Evolutionary conservation across 768 basidiomycete species (phyloP).

Genomic region (Jaapia argillacea): DNA sequence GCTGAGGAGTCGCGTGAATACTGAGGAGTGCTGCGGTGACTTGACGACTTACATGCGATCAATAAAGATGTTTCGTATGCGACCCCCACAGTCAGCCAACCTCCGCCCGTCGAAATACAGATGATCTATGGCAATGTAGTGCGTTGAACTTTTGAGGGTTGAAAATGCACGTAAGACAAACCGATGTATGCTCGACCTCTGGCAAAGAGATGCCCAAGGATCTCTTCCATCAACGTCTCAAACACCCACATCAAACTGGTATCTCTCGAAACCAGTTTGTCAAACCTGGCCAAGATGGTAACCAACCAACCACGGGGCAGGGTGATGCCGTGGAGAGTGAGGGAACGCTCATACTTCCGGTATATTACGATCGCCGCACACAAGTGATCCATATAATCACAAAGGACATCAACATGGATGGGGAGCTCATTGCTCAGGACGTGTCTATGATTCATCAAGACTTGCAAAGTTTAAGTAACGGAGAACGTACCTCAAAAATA

Average conservation of each 20-base stretch:
- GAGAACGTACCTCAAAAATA: slow-evolving; percentile 28
- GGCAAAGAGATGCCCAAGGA: slow-evolving; percentile 8
- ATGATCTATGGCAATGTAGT: neutral
- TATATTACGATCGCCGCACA: slow-evolving; percentile 29
- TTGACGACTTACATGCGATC: slow-evolving; percentile 32
- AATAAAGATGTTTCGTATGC: slow-evolving; percentile 26
- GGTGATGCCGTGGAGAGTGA: slow-evolving; percentile 32
- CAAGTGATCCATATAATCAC: slow-evolving; percentile 40
- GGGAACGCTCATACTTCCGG: slow-evolving; percentile 10
- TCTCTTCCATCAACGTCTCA: slow-evolving; percentile 2
- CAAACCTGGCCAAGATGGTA: slow-evolving; percentile 8
- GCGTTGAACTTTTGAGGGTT: neutral
- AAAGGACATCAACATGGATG: slow-evolving; percentile 38
- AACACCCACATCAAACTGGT: slow-evolving; percentile 5
- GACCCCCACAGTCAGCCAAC: neutral
- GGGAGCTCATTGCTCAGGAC: slow-evolving; percentile 19
- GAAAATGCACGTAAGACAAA: neutral
- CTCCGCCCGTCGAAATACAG: neutral
- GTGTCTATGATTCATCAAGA: too few relatives aligned
- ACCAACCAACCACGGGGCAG: slow-evolving; percentile 47
- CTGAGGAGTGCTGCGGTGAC: neutral
- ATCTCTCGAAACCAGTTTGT: neutral
- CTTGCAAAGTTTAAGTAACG: neutral
- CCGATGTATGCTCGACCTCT: neutral
- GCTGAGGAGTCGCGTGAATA: slow-evolving; percentile 17